Conservation (phyloP, 1,139 yeast genomes). For the Candida sp. region DNA sequence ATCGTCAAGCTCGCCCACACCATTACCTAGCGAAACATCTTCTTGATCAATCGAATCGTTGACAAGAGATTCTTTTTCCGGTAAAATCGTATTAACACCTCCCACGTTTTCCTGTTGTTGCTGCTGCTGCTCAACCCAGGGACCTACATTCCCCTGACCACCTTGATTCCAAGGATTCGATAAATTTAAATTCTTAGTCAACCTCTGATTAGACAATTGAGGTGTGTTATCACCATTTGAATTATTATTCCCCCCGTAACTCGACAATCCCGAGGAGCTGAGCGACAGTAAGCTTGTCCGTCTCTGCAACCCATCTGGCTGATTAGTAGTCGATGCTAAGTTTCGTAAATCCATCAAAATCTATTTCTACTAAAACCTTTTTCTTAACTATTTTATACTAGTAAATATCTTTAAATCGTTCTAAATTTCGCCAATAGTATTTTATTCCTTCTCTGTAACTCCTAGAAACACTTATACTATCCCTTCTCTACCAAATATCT, state of each 20-base stretch:
- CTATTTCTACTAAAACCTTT: neutral
- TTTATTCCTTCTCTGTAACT: neutral
- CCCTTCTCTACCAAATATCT: neutral
- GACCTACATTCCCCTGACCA: constrained; percentile 39
- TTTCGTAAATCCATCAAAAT: constrained; percentile 50
- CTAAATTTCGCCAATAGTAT: neutral
- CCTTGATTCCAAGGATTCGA: constrained; percentile 39
- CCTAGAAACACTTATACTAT: neutral
- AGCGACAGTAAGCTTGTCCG: constrained; percentile 59
- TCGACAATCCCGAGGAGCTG: constrained; percentile 56
- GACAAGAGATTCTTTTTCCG: neutral
- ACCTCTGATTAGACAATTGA: constrained; percentile 26
- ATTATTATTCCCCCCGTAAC: constrained; percentile 19
- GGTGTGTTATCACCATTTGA: constrained; percentile 21
- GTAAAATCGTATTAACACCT: neutral
- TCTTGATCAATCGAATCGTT: neutral
- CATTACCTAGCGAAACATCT: constrained; percentile 3
- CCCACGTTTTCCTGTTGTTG: constrained; percentile 27
- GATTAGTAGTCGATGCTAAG: constrained; percentile 46
- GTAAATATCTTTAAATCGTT: neutral
- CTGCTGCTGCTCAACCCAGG: constrained; percentile 70
- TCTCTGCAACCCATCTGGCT: constrained; percentile 42
- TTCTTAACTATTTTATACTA: neutral
- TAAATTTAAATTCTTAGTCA: constrained; percentile 19
- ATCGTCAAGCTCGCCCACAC: constrained; percentile 7